Conservation (phyloP, 2,329 filamentous ascomycete genomes). For the Trichoderma semiorbis region DNA sequence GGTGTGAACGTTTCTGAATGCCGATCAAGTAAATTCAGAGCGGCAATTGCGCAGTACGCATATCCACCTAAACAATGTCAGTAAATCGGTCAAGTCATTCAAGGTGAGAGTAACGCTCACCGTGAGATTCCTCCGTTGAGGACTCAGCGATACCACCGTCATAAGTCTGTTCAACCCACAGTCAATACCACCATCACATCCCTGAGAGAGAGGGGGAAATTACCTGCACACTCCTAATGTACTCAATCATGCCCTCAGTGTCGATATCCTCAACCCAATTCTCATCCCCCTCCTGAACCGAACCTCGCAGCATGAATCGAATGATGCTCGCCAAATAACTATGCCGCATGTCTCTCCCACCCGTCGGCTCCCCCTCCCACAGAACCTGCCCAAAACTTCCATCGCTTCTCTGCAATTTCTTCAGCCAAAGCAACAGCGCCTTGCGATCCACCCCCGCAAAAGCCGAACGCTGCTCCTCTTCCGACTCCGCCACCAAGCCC, state of each 20-base stretch:
- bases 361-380: constrained; percentile 58
- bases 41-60: constrained; percentile 81
- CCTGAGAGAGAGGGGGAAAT: not conserved
- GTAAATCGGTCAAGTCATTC: not conserved
- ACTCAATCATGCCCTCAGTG: constrained; percentile 63
- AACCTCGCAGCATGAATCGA: constrained; percentile 74
- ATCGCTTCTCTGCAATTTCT: constrained; percentile 70
- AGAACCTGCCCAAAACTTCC: constrained; percentile 90
- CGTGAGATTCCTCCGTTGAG: constrained; percentile 77
- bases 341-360: constrained; percentile 80
- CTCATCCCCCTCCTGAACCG: constrained; percentile 46
- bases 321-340: constrained; percentile 81
- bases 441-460: constrained; percentile 64
- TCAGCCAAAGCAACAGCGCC: constrained; percentile 71
- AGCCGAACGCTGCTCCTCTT: constrained; percentile 38
- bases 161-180: constrained; percentile 58
- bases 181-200: not conserved
- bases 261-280: constrained; percentile 69
- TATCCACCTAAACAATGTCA: constrained; percentile 65
- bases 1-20: constrained; percentile 36
- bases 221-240: constrained; percentile 64
- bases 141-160: constrained; percentile 82
- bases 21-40: constrained; percentile 70
- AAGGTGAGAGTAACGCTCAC: constrained; percentile 41
- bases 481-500: constrained; percentile 46